Conservation (phyloP, 345 rosid species). For the Lumnitzera racemosa region DNA sequence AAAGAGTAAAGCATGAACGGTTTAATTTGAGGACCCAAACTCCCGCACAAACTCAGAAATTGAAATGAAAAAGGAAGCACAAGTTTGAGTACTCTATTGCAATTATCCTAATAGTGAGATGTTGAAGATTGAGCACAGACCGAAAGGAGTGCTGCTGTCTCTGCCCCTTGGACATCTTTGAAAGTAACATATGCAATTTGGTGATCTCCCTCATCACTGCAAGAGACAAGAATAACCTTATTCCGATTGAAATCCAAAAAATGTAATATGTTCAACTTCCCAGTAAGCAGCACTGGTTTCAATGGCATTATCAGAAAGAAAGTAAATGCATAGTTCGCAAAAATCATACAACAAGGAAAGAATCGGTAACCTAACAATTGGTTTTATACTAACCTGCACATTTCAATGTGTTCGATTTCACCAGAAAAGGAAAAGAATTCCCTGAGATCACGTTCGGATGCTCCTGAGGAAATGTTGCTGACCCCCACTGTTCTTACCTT, state of each 20-base stretch:
- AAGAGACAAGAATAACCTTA: background rate
- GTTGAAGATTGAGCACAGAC: constrained; percentile 14
- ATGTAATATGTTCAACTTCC: too few relatives aligned
- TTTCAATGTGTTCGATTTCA: constrained; percentile 34
- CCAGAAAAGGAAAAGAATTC: constrained; percentile 54
- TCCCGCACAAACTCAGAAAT: too few relatives aligned
- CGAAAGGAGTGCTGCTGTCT: constrained; percentile 42
- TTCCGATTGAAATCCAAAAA: too few relatives aligned
- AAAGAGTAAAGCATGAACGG: too few relatives aligned
- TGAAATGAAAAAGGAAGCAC: too few relatives aligned
- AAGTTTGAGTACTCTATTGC: background rate
- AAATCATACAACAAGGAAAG: too few relatives aligned
- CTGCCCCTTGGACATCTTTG: constrained; percentile 35
- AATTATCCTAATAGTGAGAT: background rate
- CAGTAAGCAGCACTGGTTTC: too few relatives aligned
- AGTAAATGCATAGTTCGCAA: too few relatives aligned
- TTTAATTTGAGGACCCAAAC: too few relatives aligned
- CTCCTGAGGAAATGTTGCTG: constrained; percentile 34
- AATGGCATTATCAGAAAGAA: too few relatives aligned
- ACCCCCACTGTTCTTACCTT: constrained; percentile 42
- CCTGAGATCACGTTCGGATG: constrained; percentile 26
- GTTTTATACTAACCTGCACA: constrained; percentile 26
- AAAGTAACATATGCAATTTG: constrained; percentile 40
- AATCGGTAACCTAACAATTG: too few relatives aligned
- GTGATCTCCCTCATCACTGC: constrained; percentile 30